These are phyloP conservation scores for Iris pallida DNA, from an alignment of 116 monocot species.

Conservation along the genomic window DNA sequence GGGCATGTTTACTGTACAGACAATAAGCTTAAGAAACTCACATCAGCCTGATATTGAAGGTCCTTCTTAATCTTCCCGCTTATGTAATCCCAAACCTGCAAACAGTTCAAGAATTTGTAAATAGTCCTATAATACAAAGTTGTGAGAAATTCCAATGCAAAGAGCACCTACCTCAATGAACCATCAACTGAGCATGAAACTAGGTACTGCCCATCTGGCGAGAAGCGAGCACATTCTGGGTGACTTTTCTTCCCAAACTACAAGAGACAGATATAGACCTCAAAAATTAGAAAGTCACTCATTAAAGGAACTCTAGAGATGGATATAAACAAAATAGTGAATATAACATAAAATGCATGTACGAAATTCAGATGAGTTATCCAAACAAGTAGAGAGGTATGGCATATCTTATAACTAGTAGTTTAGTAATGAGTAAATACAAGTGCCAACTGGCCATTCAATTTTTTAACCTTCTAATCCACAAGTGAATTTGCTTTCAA, in stretches of 20 bases:
- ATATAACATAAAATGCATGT: too few relatives aligned
- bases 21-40: conserved; percentile 26
- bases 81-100: conserved; percentile 97
- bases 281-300: neutral
- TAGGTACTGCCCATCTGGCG: conserved; percentile 95
- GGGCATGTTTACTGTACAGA: too few relatives aligned
- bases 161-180: conserved; percentile 74
- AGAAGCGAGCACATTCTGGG: conserved; percentile 90
- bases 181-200: conserved; percentile 96
- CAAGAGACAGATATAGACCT: neutral
- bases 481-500: too few relatives aligned
- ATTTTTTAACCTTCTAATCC: too few relatives aligned
- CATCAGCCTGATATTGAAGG: conserved; percentile 99
- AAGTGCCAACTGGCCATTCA: too few relatives aligned
- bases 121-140: neutral
- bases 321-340: too few relatives aligned
- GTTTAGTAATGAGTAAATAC: too few relatives aligned
- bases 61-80: conserved; percentile 99
- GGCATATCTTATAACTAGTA: too few relatives aligned
- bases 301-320: too few relatives aligned
- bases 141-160: neutral
- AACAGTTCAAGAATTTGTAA: neutral
- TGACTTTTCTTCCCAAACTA: conserved; percentile 96
- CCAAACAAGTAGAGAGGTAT: too few relatives aligned
- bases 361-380: too few relatives aligned